Evolutionary conservation across 2,329 filamentous ascomycete genomes (phyloP), one percentile per base, ranked within the genome.

Genomic region (Monilinia laxa): DNA sequence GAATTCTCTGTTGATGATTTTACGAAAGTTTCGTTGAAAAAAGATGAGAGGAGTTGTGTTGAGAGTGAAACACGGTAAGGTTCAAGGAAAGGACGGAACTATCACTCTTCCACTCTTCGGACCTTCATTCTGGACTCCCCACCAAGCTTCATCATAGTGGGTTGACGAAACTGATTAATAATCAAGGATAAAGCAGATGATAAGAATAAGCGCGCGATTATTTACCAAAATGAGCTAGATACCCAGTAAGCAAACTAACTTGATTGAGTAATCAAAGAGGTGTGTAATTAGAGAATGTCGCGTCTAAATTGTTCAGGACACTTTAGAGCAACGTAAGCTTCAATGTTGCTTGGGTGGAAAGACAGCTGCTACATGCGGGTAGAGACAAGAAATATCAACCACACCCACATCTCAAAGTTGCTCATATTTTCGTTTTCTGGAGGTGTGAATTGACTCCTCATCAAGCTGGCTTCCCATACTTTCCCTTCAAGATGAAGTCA

Each of bases 401-500:
- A 58, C 62, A 42, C 47, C 42, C 52, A 58, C 16, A 3, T 49
- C 54, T 51, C 42, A 25, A 18, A 49, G 40, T 51, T 51, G 20
- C 31, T 59, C 53, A 58, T 23, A 45, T 38, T 51, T 35, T 45
- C 16, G 11, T 58, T 14, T n/a, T 25, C 23, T 45, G 23, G 31
- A 38, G 42, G 38, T 47, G 42, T 56, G 25, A 49, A 38, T 38
- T 23, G 2, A 38, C 3, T 65, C 23, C n/a, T 12, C 16, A 10
- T 25, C 4, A n/a, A 47, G 31, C 47, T 62, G 64, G 64, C 56
- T 25, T 65, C 45, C 35, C 38, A 45, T 54, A 63, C 56, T 62
- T 66, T 59, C 67, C 71, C 71, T 68, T 71, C 71, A 75, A 72
- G n/a, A 76, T 77, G 75, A 73, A 70, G 72, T 59, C 70, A 56